These are phyloP conservation scores for Globisporangium nunn DNA, from an alignment of 352 stramenopile species.

Conservation along the genomic window DNA sequence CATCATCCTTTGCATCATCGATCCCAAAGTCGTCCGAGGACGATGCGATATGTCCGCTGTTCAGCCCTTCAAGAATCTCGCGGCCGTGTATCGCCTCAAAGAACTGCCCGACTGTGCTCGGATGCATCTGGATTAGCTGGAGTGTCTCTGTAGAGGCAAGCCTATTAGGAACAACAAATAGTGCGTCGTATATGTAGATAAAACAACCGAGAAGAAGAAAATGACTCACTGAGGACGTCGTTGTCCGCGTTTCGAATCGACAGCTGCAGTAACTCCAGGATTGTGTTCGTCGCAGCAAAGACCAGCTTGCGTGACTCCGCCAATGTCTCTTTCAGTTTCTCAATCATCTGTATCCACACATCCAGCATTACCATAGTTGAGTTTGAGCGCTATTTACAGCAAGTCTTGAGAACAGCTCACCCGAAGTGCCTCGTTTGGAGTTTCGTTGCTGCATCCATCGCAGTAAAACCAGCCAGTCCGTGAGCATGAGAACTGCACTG, in stretches of 20 bases:
- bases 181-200: not conserved
- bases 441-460: constrained; percentile 22
- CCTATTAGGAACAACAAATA: not conserved
- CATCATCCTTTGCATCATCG: constrained; percentile 36
- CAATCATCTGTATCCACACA: constrained; percentile 32
- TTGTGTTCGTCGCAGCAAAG: constrained; percentile 49
- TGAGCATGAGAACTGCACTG: not conserved
- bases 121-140: constrained; percentile 59
- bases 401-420: constrained; percentile 2
- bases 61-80: constrained; percentile 47
- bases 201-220: not conserved
- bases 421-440: constrained; percentile 34
- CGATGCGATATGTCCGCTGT: constrained; percentile 42
- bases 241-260: constrained; percentile 48
- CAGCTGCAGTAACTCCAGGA: constrained; percentile 52
- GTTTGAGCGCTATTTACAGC: not conserved
- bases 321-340: constrained; percentile 46
- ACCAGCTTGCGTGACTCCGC: constrained; percentile 49
- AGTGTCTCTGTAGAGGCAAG: constrained; percentile 30
- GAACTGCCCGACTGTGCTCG: constrained; percentile 40
- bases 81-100: constrained; percentile 50
- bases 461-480: not conserved
- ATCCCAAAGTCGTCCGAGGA: constrained; percentile 32
- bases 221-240: constrained; percentile 42
- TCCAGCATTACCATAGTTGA: not conserved